These are phyloP conservation scores for Marasmius fiardii DNA, from an alignment of 1,284 basidiomycete species.

Conservation along the genomic window DNA sequence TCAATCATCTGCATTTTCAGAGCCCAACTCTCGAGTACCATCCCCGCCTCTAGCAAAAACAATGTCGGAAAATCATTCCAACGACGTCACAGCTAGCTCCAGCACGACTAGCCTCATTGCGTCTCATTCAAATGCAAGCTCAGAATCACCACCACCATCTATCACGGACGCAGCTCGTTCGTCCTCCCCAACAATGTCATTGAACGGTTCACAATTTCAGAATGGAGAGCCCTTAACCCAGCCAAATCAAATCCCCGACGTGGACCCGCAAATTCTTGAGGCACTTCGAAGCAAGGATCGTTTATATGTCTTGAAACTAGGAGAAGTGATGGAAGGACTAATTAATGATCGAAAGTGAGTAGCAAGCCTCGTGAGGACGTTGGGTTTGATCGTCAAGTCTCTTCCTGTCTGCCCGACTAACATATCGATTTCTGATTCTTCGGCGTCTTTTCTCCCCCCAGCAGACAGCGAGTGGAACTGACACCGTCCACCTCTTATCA, in stretches of 20 bases:
- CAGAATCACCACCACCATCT: slow-evolving; percentile 16
- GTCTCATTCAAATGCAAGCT: slow-evolving; percentile 1
- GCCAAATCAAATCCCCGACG: slow-evolving; percentile 34
- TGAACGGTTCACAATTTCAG: not conserved
- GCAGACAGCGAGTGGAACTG: slow-evolving; percentile 48
- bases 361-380: not conserved
- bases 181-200: slow-evolving; percentile 13
- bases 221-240: slow-evolving; percentile 15
- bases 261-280: slow-evolving; percentile 75
- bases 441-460: slow-evolving; percentile 1
- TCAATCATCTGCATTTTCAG: slow-evolving; percentile 14
- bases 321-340: slow-evolving; percentile 75
- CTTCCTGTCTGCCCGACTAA: slow-evolving; percentile 8
- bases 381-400: slow-evolving; percentile 8
- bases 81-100: slow-evolving; percentile 17
- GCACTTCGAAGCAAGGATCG: slow-evolving; percentile 84
- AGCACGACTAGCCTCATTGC: slow-evolving; percentile 16
- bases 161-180: slow-evolving; percentile 12
- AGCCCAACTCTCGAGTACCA: slow-evolving; percentile 14
- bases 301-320: slow-evolving; percentile 79
- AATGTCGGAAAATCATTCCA: slow-evolving; percentile 15
- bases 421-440: not conserved
- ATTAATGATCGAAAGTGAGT: slow-evolving; percentile 70
- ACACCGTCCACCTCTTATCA: slow-evolving; percentile 74
- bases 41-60: slow-evolving; percentile 11